These are phyloP conservation scores for Debaryomyces hansenii DNA, from an alignment of 805 yeast genomes.

Conservation along the genomic window DNA sequence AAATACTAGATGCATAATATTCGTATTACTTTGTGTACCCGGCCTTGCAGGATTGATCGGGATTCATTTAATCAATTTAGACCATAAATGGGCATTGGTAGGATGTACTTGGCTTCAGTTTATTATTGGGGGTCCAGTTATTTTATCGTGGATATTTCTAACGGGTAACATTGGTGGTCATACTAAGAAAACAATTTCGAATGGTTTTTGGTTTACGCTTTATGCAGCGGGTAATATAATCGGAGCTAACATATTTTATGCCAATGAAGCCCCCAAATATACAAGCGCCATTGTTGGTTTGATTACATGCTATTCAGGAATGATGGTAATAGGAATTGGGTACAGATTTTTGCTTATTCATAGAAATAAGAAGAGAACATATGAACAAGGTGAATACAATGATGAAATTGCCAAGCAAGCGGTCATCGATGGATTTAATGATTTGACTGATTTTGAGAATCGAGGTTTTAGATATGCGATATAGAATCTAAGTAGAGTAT, in stretches of 20 bases:
- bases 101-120: constrained; percentile 32
- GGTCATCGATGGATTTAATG: constrained; percentile 22
- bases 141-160: constrained; percentile 23
- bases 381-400: constrained; percentile 18
- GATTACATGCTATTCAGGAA: constrained; percentile 19
- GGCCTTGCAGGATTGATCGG: constrained; percentile 27
- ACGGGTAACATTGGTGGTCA: constrained; percentile 22
- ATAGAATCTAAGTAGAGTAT: constrained; percentile 2
- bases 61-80: constrained; percentile 15
- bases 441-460: constrained; percentile 23
- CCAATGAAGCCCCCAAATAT: constrained; percentile 24
- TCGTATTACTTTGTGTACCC: constrained; percentile 17
- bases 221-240: constrained; percentile 31
- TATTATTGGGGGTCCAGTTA: constrained; percentile 30
- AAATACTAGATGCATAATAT: constrained; percentile 15
- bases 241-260: constrained; percentile 24
- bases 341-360: constrained; percentile 11
- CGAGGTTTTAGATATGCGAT: constrained; percentile 21
- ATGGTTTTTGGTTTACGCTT: constrained; percentile 20
- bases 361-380: constrained; percentile 16
- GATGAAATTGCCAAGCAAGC: constrained; percentile 22
- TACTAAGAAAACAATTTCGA: constrained; percentile 23
- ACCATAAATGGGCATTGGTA: constrained; percentile 24
- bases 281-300: constrained; percentile 23
- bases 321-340: constrained; percentile 16